Evolutionary conservation across 2,329 filamentous ascomycete genomes (phyloP).

Genomic region (Microcyclosporella mali): DNA sequence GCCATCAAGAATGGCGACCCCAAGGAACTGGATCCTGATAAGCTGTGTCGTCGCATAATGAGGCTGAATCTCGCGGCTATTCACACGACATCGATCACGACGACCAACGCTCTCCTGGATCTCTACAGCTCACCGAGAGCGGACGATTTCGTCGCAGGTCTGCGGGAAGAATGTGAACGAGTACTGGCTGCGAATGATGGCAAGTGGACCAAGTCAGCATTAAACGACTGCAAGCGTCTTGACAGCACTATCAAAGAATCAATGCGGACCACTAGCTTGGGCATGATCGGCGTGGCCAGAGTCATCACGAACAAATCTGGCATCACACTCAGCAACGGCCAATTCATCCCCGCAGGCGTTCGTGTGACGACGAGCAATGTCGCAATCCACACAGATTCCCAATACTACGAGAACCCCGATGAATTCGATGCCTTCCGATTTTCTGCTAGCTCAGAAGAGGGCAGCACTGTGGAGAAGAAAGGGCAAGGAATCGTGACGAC

Average conservation of each 20-base stretch:
- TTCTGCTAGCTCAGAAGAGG: slow-evolving; percentile 9
- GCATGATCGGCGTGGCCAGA: slow-evolving; percentile 11
- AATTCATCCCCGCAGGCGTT: slow-evolving; percentile 18
- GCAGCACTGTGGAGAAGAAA: slow-evolving; percentile 6
- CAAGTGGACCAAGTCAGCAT: slow-evolving; percentile 18
- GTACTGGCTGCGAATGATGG: slow-evolving; percentile 12
- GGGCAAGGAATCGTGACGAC: slow-evolving; percentile 17
- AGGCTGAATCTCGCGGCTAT: slow-evolving; percentile 22
- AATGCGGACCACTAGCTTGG: slow-evolving; percentile 16
- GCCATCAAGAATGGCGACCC: slow-evolving; percentile 2
- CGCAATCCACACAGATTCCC: slow-evolving; percentile 24
- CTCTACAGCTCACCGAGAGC: slow-evolving; percentile 15
- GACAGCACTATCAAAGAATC: slow-evolving; percentile 28
- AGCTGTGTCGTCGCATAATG: slow-evolving; percentile 13
- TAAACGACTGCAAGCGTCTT: slow-evolving; percentile 18
- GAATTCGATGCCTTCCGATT: slow-evolving; percentile 27
- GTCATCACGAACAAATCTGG: slow-evolving; percentile 22
- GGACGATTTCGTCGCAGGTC: slow-evolving; percentile 12
- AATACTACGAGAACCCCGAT: slow-evolving; percentile 20
- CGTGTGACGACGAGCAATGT: slow-evolving; percentile 17
- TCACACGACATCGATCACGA: slow-evolving; percentile 21
- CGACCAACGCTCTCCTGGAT: slow-evolving; percentile 21
- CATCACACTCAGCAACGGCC: slow-evolving; percentile 21
- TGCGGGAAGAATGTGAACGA: slow-evolving; percentile 20
- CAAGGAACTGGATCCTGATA: slow-evolving; percentile 9